Conservation (phyloP, 305 asterid genomes). For the Rubia tinctorum region DNA sequence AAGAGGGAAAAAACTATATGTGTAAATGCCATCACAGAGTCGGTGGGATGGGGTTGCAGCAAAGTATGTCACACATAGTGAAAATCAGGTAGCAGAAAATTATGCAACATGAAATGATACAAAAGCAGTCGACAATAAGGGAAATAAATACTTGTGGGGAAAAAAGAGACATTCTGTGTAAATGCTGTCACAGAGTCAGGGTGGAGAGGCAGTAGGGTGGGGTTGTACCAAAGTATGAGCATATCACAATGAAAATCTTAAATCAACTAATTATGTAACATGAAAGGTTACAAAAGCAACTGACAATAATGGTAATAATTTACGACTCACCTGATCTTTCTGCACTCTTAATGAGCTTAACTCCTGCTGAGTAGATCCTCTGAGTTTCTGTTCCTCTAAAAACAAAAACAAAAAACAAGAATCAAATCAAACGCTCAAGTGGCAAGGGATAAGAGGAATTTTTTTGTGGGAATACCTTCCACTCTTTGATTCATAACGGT, state of each 20-base stretch:
- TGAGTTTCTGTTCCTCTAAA: conserved; percentile 87
- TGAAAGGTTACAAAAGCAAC: conserved; percentile 10
- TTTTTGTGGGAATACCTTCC: conserved; percentile 50
- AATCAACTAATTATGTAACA: conserved; percentile 6
- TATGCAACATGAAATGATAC: background rate
- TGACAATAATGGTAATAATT: conserved; percentile 15
- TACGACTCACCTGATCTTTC: conserved; percentile 64
- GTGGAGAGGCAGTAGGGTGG: background rate
- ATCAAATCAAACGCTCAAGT: conserved; percentile 32
- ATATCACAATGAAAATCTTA: background rate
- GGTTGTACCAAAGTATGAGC: background rate
- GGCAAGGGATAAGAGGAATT: background rate
- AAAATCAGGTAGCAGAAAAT: too few relatives aligned
- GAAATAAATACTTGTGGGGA: background rate
- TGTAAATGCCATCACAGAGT: background rate
- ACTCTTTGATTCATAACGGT: conserved; percentile 42
- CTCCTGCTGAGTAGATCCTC: conserved; percentile 64
- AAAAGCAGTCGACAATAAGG: background rate
- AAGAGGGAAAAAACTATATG: background rate
- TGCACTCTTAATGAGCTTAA: conserved; percentile 59
- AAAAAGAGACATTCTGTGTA: background rate
- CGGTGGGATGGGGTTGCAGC: background rate
- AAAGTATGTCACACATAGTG: background rate
- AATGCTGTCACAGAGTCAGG: background rate
- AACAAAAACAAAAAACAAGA: conserved; percentile 23